Percentiles rank a stretch among this genome's conserved stretches.
Conservation (phyloP, 2,329 filamentous ascomycete species). For the Fusarium paranaense region DNA sequence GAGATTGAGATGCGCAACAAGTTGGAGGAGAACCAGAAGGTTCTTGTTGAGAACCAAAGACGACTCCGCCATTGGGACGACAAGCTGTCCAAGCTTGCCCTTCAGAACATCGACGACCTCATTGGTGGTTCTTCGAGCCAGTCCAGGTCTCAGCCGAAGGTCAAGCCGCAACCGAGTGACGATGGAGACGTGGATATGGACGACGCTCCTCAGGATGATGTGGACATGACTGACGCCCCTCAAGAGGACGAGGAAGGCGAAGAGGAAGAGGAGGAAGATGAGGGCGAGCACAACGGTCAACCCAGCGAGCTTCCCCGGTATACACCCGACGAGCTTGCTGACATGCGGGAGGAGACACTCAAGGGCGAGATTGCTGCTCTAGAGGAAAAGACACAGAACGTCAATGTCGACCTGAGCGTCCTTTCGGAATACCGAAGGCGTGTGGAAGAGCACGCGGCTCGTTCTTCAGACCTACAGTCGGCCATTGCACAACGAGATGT, state of each 20-base stretch:
- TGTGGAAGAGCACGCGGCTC: constrained; percentile 82
- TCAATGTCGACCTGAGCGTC: constrained; percentile 88
- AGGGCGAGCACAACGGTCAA: constrained; percentile 45
- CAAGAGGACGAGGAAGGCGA: constrained; percentile 47
- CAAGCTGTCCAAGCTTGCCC: constrained; percentile 83
- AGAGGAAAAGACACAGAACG: constrained; percentile 81
- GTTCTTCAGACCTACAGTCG: constrained; percentile 84
- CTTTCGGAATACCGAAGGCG: constrained; percentile 89
- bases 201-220: constrained; percentile 44
- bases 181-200: constrained; percentile 51
- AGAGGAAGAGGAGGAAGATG: constrained; percentile 40
- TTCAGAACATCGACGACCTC: constrained; percentile 85
- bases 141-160: constrained; percentile 42
- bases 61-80: constrained; percentile 88
- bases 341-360: constrained; percentile 72
- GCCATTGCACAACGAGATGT: constrained; percentile 83
- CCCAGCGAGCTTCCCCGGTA: constrained; percentile 79
- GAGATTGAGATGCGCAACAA: constrained; percentile 99
- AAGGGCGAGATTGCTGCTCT: constrained; percentile 72
- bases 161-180: constrained; percentile 37
- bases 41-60: constrained; percentile 86
- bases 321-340: constrained; percentile 76
- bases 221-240: constrained; percentile 47
- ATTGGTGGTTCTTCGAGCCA: constrained; percentile 52
- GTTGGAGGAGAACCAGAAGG: constrained; percentile 95